These are phyloP conservation scores for Daedaleopsis nitida DNA, from an alignment of 768 basidiomycete genomes.

Conservation along the genomic window DNA sequence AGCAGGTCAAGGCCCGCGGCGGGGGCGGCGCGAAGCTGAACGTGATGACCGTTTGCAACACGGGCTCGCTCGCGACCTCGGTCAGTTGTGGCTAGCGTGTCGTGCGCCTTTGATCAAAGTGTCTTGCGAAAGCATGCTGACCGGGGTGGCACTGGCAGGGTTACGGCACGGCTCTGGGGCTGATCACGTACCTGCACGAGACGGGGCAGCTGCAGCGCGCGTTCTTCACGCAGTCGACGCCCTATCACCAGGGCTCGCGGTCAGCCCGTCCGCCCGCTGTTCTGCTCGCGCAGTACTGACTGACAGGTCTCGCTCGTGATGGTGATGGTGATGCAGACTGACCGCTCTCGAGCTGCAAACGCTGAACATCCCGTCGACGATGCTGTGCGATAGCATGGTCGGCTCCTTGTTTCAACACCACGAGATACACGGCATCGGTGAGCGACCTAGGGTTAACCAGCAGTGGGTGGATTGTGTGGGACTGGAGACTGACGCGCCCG, in stretches of 20 bases:
- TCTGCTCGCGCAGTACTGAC: not conserved
- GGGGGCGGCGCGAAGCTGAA: slow-evolving; percentile 57
- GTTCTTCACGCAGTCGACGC: slow-evolving; percentile 92
- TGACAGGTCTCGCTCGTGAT: not conserved
- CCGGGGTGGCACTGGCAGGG: slow-evolving; percentile 52
- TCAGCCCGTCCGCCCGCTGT: slow-evolving; percentile 26
- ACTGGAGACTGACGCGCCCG: not conserved
- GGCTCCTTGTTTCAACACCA: slow-evolving; percentile 92
- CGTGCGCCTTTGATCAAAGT: not conserved
- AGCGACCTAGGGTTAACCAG: not conserved
- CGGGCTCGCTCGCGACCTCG: slow-evolving; percentile 94
- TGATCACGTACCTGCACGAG: slow-evolving; percentile 90
- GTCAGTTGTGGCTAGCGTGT: slow-evolving; percentile 43
- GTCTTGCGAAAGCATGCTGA: not conserved
- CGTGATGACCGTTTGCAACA: slow-evolving; percentile 94
- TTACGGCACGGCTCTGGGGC: slow-evolving; percentile 92
- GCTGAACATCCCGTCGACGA: slow-evolving; percentile 80
- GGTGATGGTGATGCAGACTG: slow-evolving; percentile 48
- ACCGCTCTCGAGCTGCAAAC: slow-evolving; percentile 89
- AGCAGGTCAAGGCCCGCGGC: slow-evolving; percentile 45
- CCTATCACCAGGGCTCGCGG: slow-evolving; percentile 93
- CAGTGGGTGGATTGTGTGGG: slow-evolving; percentile 22
- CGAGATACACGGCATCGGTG: slow-evolving; percentile 79
- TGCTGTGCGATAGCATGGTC: slow-evolving; percentile 98
- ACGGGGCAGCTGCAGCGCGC: slow-evolving; percentile 75